These are phyloP conservation scores for Colletotrichum lentis DNA, from an alignment of 2,329 filamentous ascomycete species.

Conservation along the genomic window DNA sequence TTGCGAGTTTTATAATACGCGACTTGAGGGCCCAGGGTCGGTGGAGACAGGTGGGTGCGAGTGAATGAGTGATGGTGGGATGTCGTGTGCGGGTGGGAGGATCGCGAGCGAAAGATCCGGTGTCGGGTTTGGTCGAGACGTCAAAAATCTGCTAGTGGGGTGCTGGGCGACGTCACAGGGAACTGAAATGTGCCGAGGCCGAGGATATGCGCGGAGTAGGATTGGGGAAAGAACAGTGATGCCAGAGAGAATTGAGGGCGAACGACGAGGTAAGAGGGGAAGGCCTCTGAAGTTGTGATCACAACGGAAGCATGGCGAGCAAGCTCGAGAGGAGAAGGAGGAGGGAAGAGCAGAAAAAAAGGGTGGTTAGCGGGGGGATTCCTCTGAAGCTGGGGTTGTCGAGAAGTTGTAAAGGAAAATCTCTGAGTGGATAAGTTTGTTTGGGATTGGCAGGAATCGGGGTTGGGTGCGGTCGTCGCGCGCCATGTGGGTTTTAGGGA, in stretches of 20 bases:
- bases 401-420: conserved; percentile 38
- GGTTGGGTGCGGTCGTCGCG: conserved; percentile 32
- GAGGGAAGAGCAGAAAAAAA: conserved; percentile 9
- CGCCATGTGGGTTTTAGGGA: conserved; percentile 29
- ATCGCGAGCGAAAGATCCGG: conserved; percentile 34
- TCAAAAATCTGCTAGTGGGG: conserved; percentile 39
- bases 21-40: neutral
- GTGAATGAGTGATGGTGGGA: conserved; percentile 9
- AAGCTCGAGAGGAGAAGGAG: conserved; percentile 22
- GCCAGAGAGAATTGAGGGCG: conserved; percentile 15
- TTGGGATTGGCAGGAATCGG: conserved; percentile 35
- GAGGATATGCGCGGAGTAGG: conserved; percentile 29
- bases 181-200: conserved; percentile 29
- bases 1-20: conserved; percentile 1
- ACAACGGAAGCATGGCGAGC: conserved; percentile 37
- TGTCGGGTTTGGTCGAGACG: conserved; percentile 36
- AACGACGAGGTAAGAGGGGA: conserved; percentile 19
- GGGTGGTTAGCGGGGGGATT: conserved; percentile 25
- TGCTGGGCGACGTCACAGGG: conserved; percentile 36
- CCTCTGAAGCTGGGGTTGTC: conserved; percentile 37
- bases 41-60: neutral
- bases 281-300: conserved; percentile 35
- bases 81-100: conserved; percentile 33
- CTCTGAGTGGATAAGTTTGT: conserved; percentile 38
- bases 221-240: conserved; percentile 13